Evolutionary conservation across 768 basidiomycete genomes (phyloP), one percentile per base, ranked within the genome.

Genomic region (Ephemerocybe angulata): DNA sequence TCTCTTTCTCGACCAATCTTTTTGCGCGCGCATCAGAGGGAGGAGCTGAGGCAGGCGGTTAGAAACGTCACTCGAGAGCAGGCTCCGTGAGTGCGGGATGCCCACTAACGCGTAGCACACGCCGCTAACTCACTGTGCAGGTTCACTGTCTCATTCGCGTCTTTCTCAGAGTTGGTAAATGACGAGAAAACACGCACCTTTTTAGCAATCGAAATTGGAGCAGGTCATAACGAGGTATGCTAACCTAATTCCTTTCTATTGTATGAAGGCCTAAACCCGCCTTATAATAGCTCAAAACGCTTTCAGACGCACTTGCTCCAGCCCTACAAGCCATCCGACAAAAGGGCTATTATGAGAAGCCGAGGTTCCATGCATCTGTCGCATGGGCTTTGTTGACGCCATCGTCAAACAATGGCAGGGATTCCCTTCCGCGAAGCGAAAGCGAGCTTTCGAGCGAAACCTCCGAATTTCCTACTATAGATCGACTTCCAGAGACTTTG

Each of bases 291-390:
- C 70, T 94, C 12, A 70, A 72, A 55, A 62, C 66, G 7, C 69
- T 93, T 40, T 73, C 82, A 1, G 72, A 80, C 46, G 72, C 74
- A 22, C 68, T 97, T 38, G 74, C 78, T 4, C 86, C 87, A 1
- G 72, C 76, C 6, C 71, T 96, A 43, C 71, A 71, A 27, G 65
- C 68, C 3, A 72, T 91, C 30, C 85, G 86, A 51, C 88, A 95
- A 60, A 85, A 86, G 59, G 78, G 81, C 53, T 97, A 91, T 69
- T 96, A 98, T 70, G 63, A 73, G 30, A 72, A 82, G 28, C 93
- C 95, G 19, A 82, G 86, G 42, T 97, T 94, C 63, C 95, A 98
- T 65, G 80, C 88, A 12, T 95, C 93, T 2, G 84, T 97, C 52
- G 92, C 85, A 10, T 97, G 95, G 94, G 84, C 86, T 13, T 75